These are phyloP conservation scores for Pseudogymnoascus sp. DNA, from an alignment of 2,329 filamentous ascomycete species.

Conservation along the genomic window DNA sequence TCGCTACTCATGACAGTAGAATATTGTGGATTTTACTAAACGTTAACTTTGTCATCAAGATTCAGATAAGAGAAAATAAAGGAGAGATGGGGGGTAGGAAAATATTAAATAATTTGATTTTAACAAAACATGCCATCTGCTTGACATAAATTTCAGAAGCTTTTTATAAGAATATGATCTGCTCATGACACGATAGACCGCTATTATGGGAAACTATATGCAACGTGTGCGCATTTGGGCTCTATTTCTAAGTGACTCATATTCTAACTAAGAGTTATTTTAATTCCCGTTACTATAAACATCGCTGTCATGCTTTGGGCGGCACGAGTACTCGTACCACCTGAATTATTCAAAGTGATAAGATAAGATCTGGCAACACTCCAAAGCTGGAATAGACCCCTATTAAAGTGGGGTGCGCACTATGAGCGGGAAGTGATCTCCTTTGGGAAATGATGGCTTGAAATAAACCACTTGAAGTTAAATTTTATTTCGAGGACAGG, in stretches of 20 bases:
- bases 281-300: not conserved
- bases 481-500: not conserved
- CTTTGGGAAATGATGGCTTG: not conserved
- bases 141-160: not conserved
- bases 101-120: not conserved
- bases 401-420: not conserved
- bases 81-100: not conserved
- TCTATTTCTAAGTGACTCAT: not conserved
- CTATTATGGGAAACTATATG: not conserved
- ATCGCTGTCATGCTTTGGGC: not conserved
- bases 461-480: not conserved
- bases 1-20: not conserved
- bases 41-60: not conserved
- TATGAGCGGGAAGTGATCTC: not conserved
- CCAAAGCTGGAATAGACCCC: slow-evolving; percentile 9
- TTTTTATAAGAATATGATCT: not conserved
- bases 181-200: not conserved
- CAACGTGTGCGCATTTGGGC: not conserved
- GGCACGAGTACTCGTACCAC: not conserved
- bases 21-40: not conserved
- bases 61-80: not conserved
- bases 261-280: not conserved
- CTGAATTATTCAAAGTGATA: not conserved
- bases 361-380: slow-evolving; percentile 11
- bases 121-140: not conserved